Conservation (phyloP, 176 grass and related monocot species). For the sorghum (Sorghum bicolor) region Sorghum_bicolor_NCBIv3 NC_012877.2:4730501-4731000, state of each 20-base stretch:
- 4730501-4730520: too few species aligned
- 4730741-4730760: conserved; percentile 18
- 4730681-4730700: conserved; percentile 48
- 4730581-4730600: background rate
- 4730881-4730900: background rate
- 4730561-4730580: conserved; percentile 50
- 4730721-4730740: conserved; percentile 44
- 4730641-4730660: conserved; percentile 45
- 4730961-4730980: conserved; percentile 2
- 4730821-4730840: conserved; percentile 34
- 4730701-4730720: conserved; percentile 45
- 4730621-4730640: conserved; percentile 85
- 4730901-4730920: conserved; percentile 26
- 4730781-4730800: conserved; percentile 24
- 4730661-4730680: conserved; percentile 45
- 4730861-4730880: background rate
- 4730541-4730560: conserved; percentile 65
- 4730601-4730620: conserved; percentile 38
- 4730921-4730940: conserved; percentile 32
- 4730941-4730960: conserved; percentile 24
- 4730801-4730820: conserved; percentile 16
- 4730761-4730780: conserved; percentile 23
- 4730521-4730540: background rate
- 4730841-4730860: conserved; percentile 21
- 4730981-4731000: background rate